Percentiles rank a stretch among this genome's conserved stretches.
Evolutionary conservation across 257 asterid genomes (phyloP).

Genomic region (Jacaranda mimosifolia): DNA sequence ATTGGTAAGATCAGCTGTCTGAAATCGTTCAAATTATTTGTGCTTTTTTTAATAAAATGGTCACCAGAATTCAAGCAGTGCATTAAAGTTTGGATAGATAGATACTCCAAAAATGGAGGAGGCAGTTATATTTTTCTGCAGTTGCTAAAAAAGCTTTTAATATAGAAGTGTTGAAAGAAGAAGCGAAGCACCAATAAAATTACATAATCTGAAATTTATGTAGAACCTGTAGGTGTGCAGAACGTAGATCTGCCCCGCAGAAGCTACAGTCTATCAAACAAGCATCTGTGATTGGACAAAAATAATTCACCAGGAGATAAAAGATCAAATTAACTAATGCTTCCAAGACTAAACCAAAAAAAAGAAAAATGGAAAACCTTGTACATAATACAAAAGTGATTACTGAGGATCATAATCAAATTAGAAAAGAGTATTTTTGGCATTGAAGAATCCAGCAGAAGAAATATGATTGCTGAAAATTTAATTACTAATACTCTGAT

Average conservation of each 20-base stretch:
- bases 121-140: slow-evolving; percentile 21
- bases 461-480: neutral
- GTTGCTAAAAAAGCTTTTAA: neutral
- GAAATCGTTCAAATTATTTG: slow-evolving; percentile 42
- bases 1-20: slow-evolving; percentile 97
- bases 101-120: slow-evolving; percentile 21
- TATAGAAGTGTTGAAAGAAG: neutral
- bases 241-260: slow-evolving; percentile 91
- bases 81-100: slow-evolving; percentile 15
- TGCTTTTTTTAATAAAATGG: slow-evolving; percentile 24
- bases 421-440: neutral
- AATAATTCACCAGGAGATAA: slow-evolving; percentile 26
- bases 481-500: slow-evolving; percentile 2
- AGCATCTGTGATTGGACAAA: slow-evolving; percentile 72
- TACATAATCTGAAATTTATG: slow-evolving; percentile 21
- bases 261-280: slow-evolving; percentile 88
- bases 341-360: slow-evolving; percentile 22
- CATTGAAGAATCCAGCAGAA: neutral
- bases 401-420: slow-evolving; percentile 25
- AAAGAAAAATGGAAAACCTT: slow-evolving; percentile 6
- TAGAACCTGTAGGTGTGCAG: slow-evolving; percentile 92
- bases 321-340: slow-evolving; percentile 20
- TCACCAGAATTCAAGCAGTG: slow-evolving; percentile 16
- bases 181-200: neutral
- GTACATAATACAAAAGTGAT: neutral